Percentiles rank a stretch among this genome's conserved stretches.
phyloP scores from a whole-genome alignment of 768 basidiomycete genomes.

The Leccinum incarnatum region DNA sequence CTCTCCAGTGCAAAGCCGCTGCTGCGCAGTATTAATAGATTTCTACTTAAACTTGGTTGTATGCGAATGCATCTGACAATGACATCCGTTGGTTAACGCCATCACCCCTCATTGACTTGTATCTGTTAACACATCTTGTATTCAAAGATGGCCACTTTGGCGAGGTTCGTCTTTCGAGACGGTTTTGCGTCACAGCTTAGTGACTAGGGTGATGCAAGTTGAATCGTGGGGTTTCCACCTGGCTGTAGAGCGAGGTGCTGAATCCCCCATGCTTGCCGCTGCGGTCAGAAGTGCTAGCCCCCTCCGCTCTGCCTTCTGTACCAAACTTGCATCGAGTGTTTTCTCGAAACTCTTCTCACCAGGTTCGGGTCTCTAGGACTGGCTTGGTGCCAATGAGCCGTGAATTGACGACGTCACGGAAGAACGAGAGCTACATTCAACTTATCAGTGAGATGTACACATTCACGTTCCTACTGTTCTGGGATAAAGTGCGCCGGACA shows the following conservation, averaged over 20 bases:
- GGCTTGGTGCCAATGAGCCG: too few species aligned
- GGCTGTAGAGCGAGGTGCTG: background rate
- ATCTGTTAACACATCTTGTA: background rate
- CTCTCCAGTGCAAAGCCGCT: conserved; percentile 67
- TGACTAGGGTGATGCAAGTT: background rate
- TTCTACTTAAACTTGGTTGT: conserved; percentile 2
- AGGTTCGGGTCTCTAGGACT: background rate
- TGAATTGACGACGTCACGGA: too few species aligned
- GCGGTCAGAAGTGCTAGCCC: background rate
- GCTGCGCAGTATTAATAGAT: conserved; percentile 53
- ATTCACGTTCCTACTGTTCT: too few species aligned
- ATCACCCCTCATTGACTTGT: conserved; percentile 3
- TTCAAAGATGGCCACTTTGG: background rate
- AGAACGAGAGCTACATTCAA: too few species aligned
- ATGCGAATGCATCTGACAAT: conserved; percentile 7
- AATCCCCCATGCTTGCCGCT: background rate
- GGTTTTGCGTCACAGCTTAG: background rate
- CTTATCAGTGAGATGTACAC: too few species aligned
- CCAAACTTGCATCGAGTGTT: background rate
- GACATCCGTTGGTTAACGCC: conserved; percentile 3
- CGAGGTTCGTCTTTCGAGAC: background rate
- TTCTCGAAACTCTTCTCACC: background rate
- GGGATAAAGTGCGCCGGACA: too few species aligned
- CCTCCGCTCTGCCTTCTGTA: too few species aligned
- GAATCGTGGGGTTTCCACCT: too few species aligned